Evolutionary conservation across 2,329 filamentous ascomycete genomes (phyloP).

Genomic region (Sarocladium brachiariae): DNA sequence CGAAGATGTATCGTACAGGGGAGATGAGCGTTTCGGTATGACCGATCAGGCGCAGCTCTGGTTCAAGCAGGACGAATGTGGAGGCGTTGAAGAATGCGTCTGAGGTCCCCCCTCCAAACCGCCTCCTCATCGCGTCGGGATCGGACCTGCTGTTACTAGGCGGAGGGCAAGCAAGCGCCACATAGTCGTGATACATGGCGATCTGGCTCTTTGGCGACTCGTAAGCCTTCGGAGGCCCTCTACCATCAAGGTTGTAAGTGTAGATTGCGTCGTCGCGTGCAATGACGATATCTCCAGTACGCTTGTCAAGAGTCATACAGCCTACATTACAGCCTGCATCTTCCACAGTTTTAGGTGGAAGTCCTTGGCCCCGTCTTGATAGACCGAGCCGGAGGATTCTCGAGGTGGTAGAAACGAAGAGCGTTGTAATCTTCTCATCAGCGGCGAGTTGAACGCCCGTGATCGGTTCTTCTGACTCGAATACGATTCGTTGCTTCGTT

Average conservation of each 20-base stretch:
- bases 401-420: constrained; percentile 89
- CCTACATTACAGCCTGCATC: constrained; percentile 87
- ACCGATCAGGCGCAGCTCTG: constrained; percentile 81
- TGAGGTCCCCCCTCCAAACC: constrained; percentile 55
- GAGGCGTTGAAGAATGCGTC: constrained; percentile 81
- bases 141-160: constrained; percentile 43
- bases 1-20: constrained; percentile 71
- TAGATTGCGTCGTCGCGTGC: constrained; percentile 93
- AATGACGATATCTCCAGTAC: constrained; percentile 80
- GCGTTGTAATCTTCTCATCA: constrained; percentile 57
- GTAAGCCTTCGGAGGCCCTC: constrained; percentile 83
- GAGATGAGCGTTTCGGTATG: constrained; percentile 82
- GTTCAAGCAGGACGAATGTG: constrained; percentile 86
- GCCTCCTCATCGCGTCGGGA: constrained; percentile 57
- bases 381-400: constrained; percentile 82
- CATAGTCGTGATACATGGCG: constrained; percentile 73
- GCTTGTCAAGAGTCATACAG: constrained; percentile 83
- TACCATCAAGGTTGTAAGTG: constrained; percentile 78
- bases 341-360: constrained; percentile 81
- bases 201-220: constrained; percentile 85
- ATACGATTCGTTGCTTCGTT: constrained; percentile 87
- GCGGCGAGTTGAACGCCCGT: constrained; percentile 77
- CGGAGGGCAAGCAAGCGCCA: constrained; percentile 78
- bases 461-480: constrained; percentile 93
- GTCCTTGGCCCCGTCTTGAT: constrained; percentile 80